These are phyloP conservation scores for Dryadomyces quercivorus DNA, from an alignment of 2,329 filamentous ascomycete species.

Conservation along the genomic window DNA sequence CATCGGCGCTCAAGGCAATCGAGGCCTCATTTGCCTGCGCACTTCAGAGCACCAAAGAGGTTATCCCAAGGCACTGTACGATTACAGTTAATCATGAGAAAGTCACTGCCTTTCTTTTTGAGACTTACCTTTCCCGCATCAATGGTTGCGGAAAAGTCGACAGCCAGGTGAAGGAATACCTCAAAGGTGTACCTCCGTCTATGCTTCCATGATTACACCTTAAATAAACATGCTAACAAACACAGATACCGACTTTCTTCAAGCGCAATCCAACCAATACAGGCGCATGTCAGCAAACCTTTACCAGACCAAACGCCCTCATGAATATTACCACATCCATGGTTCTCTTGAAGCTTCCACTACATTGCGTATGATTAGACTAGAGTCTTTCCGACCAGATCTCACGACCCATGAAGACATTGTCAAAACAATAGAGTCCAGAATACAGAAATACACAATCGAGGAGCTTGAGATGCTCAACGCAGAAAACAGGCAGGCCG, in stretches of 20 bases:
- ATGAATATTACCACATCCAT: constrained; percentile 44
- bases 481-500: constrained; percentile 27
- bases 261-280: constrained; percentile 59
- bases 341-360: constrained; percentile 32
- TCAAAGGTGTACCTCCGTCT: constrained; percentile 11
- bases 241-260: constrained; percentile 48
- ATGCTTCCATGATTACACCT: too few species aligned
- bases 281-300: constrained; percentile 12
- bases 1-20: constrained; percentile 13
- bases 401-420: constrained; percentile 26
- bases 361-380: constrained; percentile 31
- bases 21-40: constrained; percentile 48
- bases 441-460: constrained; percentile 19
- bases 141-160: constrained; percentile 37
- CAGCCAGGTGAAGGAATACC: constrained; percentile 27
- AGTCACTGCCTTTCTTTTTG: constrained; percentile 43
- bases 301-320: constrained; percentile 9
- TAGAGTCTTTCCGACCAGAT: constrained; percentile 26
- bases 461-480: constrained; percentile 30
- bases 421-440: constrained; percentile 43
- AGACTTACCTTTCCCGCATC: constrained; percentile 43
- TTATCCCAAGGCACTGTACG: constrained; percentile 26
- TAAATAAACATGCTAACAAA: constrained; percentile 13
- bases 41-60: constrained; percentile 34
- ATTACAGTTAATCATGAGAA: constrained; percentile 35